Conservation (phyloP, 768 basidiomycete genomes). For the Russula emetica region DNA sequence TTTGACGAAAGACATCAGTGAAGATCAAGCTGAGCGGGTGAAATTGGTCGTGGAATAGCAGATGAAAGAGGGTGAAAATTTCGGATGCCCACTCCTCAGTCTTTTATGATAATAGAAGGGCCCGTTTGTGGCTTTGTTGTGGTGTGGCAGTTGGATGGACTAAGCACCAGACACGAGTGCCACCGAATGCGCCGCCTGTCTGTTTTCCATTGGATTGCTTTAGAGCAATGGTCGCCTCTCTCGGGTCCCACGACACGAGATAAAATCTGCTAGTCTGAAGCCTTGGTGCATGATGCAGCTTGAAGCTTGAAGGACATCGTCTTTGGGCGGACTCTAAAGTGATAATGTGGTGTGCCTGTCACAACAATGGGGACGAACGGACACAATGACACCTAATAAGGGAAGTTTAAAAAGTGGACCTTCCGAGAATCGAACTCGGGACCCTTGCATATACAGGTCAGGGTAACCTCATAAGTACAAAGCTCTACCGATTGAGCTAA, state of each 20-base stretch:
- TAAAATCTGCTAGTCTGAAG: not conserved
- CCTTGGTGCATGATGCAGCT: too few relatives aligned
- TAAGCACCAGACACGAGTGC: not conserved
- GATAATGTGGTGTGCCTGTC: too few relatives aligned
- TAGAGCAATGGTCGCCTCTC: too few relatives aligned
- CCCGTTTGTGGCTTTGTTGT: not conserved
- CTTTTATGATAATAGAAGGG: not conserved
- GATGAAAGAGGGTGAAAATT: not conserved
- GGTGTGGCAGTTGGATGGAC: not conserved
- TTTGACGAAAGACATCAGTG: conserved; percentile 1
- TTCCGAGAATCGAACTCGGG: conserved; percentile 62
- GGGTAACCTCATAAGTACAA: conserved; percentile 57
- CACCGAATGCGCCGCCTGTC: not conserved
- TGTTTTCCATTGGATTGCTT: too few relatives aligned
- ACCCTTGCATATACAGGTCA: conserved; percentile 49
- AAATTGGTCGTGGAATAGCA: not conserved
- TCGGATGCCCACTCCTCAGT: not conserved
- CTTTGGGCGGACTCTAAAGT: too few relatives aligned
- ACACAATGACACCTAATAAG: not conserved
- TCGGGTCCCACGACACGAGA: not conserved
- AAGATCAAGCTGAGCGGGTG: not conserved
- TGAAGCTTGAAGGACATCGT: too few relatives aligned
- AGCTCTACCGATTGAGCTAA: conserved; percentile 62
- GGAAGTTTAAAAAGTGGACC: conserved; percentile 43
- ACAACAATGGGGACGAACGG: too few relatives aligned